A percentile compares a stretch with the other conserved stretches of the same genome.
phyloP scores from a whole-genome alignment of 2,329 filamentous ascomycete genomes.

The Fusarium chuoi region DNA sequence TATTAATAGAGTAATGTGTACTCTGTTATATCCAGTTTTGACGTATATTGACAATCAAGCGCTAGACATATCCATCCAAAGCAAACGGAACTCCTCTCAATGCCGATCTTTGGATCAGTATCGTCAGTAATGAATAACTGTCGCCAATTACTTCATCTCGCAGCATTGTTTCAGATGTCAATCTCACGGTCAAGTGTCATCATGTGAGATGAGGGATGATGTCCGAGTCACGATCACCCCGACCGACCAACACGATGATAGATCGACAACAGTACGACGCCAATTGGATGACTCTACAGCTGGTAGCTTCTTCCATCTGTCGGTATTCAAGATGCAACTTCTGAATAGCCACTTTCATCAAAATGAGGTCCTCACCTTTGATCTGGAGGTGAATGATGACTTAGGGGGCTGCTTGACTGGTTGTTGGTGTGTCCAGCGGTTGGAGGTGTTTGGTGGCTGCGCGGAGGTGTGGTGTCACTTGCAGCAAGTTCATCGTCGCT shows the following conservation, averaged over 20 bases:
- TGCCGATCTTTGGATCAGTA: background rate
- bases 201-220: background rate
- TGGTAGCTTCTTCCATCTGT: background rate
- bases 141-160: background rate
- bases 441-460: rapidly evolving
- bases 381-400: background rate
- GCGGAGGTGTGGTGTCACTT: rapidly evolving
- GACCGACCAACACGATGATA: background rate
- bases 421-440: background rate
- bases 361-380: too few relatives aligned
- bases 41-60: rapidly evolving
- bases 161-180: rapidly evolving
- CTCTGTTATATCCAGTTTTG: background rate
- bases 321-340: too few relatives aligned
- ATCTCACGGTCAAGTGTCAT: background rate
- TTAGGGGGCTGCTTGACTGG: rapidly evolving
- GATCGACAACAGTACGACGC: background rate
- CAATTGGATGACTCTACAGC: background rate
- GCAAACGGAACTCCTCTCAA: background rate
- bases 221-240: background rate
- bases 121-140: background rate
- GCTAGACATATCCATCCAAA: background rate
- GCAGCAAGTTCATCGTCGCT: background rate
- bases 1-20: background rate
- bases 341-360: background rate